Evolutionary conservation across 2,329 filamentous ascomycete species (phyloP).

Genomic region (Exophiala bonariae): DNA sequence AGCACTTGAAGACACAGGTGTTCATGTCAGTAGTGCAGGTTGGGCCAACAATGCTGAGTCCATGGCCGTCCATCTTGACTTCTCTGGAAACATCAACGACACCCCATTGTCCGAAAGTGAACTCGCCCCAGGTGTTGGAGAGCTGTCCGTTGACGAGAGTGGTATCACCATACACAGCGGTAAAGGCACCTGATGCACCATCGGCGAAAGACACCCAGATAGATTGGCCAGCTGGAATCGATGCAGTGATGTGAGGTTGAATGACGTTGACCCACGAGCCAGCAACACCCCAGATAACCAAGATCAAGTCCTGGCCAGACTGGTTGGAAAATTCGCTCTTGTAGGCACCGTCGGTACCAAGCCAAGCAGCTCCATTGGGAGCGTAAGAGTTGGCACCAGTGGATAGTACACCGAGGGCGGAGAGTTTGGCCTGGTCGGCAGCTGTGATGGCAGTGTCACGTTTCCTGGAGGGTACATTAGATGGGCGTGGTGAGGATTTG

Average conservation of each 20-base stretch:
- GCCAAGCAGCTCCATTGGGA: conserved; percentile 20
- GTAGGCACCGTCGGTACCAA: conserved; percentile 23
- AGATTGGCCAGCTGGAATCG: conserved; percentile 14
- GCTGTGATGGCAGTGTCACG: conserved; percentile 22
- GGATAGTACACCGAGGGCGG: conserved; percentile 18
- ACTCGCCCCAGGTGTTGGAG: conserved; percentile 29
- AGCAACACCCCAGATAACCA: conserved; percentile 26
- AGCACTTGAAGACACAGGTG: conserved; percentile 29
- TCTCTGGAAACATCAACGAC: conserved; percentile 28
- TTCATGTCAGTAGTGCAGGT: conserved; percentile 27
- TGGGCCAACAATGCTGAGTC: conserved; percentile 26
- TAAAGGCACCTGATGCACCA: conserved; percentile 25
- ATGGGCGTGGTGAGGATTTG: not conserved
- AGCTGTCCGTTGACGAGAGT: conserved; percentile 26
- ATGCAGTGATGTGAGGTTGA: conserved; percentile 26
- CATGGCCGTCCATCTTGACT: conserved; percentile 29
- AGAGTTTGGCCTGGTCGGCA: conserved; percentile 17
- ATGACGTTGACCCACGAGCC: conserved; percentile 29
- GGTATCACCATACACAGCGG: conserved; percentile 25
- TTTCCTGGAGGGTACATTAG: conserved; percentile 19
- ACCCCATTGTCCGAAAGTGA: conserved; percentile 26
- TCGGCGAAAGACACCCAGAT: conserved; percentile 25
- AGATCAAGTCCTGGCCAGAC: conserved; percentile 26
- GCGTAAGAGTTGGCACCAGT: conserved; percentile 23
- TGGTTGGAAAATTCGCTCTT: conserved; percentile 27